Evolutionary conservation across 805 yeast species (phyloP).

Genomic region (Candida ficus): DNA sequence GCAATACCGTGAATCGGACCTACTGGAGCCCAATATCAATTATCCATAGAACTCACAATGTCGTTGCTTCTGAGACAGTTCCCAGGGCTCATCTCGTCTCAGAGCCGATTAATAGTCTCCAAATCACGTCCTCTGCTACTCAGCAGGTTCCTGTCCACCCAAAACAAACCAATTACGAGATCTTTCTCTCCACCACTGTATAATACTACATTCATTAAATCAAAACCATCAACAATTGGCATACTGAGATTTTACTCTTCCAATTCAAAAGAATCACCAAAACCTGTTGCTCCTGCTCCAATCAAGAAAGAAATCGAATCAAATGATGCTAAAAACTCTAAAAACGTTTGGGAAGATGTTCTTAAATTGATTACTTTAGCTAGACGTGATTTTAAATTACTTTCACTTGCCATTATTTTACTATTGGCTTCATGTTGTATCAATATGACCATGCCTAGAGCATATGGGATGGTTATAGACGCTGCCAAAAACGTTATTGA

Average conservation of each 20-base stretch:
- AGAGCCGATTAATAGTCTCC: background rate
- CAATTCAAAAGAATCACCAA: background rate
- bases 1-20: too few species aligned
- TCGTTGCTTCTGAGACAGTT: conserved; percentile 4
- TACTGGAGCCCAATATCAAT: background rate
- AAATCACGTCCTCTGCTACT: background rate
- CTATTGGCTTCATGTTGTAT: conserved; percentile 43
- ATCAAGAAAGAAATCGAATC: background rate
- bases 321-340: background rate
- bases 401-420: conserved; percentile 38
- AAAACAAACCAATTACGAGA: too few species aligned
- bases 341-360: conserved; percentile 23
- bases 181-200: too few species aligned
- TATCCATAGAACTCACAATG: background rate
- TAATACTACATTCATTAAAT: too few species aligned
- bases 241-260: background rate
- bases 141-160: background rate
- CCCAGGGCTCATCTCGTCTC: background rate
- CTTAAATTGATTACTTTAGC: conserved; percentile 38
- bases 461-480: conserved; percentile 52
- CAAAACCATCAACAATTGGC: background rate
- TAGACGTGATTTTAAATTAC: conserved; percentile 38
- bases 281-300: background rate
- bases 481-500: conserved; percentile 34
- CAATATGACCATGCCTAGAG: conserved; percentile 49